These are phyloP conservation scores for Beauveria sp. DNA, from an alignment of 2,329 filamentous ascomycete species.

Conservation along the genomic window DNA sequence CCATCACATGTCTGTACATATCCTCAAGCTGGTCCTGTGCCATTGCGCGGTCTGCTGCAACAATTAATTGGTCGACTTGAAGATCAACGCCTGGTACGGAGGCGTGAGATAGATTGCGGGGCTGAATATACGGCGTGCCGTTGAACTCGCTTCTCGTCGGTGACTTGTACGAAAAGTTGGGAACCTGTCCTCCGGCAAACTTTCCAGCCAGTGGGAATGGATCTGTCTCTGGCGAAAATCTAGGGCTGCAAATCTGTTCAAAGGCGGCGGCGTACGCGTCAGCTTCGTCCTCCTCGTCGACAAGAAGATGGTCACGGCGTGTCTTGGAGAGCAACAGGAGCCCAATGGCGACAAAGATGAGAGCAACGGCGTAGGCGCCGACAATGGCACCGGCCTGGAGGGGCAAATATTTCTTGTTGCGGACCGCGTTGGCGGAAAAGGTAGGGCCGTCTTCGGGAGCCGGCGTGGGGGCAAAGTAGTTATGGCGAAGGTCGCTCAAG, in stretches of 20 bases:
- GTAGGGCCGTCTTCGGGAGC: conserved; percentile 53
- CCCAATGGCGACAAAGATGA: conserved; percentile 63
- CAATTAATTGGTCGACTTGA: conserved; percentile 68
- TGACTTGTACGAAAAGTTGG: conserved; percentile 45
- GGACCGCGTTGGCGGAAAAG: conserved; percentile 48
- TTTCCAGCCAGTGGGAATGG: conserved; percentile 12
- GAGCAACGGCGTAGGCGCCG: conserved; percentile 71
- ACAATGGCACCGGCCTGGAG: conserved; percentile 78
- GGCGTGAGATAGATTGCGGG: conserved; percentile 30
- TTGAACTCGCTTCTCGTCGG: conserved; percentile 29
- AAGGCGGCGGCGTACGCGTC: conserved; percentile 3
- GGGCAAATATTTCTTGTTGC: conserved; percentile 61
- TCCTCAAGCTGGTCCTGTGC: conserved; percentile 79
- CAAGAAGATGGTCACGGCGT: conserved; percentile 43
- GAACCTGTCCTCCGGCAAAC: conserved; percentile 25
- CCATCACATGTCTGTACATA: conserved; percentile 87
- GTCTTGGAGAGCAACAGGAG: conserved; percentile 54
- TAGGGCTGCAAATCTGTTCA: conserved; percentile 16
- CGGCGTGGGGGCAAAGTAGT: conserved; percentile 38
- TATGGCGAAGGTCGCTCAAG: conserved; percentile 13
- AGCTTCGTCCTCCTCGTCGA: conserved; percentile 37
- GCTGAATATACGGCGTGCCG: conserved; percentile 16
- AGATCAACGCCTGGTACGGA: conserved; percentile 55
- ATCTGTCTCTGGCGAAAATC: conserved; percentile 18
- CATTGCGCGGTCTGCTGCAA: conserved; percentile 65